phyloP scores from a whole-genome alignment of 164 flowering plant genomes.

The Macadamia tetraphylla region DNA sequence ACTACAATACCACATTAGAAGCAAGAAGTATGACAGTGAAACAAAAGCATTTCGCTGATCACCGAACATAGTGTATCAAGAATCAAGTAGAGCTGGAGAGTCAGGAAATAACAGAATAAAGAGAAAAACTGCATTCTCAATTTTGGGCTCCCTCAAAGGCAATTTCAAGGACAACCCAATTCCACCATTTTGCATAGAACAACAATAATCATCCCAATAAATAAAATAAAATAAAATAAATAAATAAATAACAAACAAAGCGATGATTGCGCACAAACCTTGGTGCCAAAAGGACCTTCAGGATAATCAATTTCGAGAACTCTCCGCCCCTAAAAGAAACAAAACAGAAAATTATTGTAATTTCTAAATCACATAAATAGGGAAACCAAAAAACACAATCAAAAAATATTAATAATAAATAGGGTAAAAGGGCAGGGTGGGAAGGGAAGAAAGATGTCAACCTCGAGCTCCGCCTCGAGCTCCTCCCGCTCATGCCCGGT shows the following conservation, averaged over 20 bases:
- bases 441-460: constrained; percentile 6
- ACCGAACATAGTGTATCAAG: too few relatives aligned
- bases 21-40: too few relatives aligned
- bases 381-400: too few relatives aligned
- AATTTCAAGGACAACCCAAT: neutral
- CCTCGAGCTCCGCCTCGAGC: constrained; percentile 66
- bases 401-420: too few relatives aligned
- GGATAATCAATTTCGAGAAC: constrained; percentile 56
- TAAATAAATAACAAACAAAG: too few relatives aligned
- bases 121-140: too few relatives aligned
- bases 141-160: neutral
- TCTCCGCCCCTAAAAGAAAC: constrained; percentile 48
- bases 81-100: too few relatives aligned
- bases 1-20: too few relatives aligned
- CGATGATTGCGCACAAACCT: constrained; percentile 38
- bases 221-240: neutral
- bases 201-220: neutral
- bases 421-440: too few relatives aligned
- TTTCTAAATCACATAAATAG: neutral
- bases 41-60: too few relatives aligned
- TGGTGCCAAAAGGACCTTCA: constrained; percentile 83
- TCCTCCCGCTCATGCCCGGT: constrained; percentile 88
- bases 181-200: neutral
- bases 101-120: too few relatives aligned
- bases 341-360: neutral